phyloP scores from a whole-genome alignment of 257 asterid species.

The Solanum megistacrolobum region DNA sequence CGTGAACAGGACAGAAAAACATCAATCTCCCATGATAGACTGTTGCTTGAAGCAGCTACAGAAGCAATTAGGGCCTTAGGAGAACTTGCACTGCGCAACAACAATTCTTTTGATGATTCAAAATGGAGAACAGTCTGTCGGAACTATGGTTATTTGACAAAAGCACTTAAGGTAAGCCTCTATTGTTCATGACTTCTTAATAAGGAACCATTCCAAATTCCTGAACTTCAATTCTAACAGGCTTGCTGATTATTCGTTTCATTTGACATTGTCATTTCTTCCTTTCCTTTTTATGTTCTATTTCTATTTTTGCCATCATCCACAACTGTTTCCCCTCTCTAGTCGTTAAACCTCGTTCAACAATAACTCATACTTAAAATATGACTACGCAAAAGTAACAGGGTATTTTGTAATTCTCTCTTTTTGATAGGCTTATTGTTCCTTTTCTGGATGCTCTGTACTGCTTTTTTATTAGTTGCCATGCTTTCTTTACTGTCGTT shows the following conservation, averaged over 20 bases:
- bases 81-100: constrained; percentile 23
- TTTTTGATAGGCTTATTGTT: neutral
- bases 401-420: neutral
- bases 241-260: neutral
- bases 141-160: constrained; percentile 48
- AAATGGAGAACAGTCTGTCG: constrained; percentile 36
- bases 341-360: neutral
- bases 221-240: neutral
- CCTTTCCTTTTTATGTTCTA: neutral
- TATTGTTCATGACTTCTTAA: neutral
- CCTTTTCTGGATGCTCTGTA: neutral
- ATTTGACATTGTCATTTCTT: neutral
- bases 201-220: neutral
- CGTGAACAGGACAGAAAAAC: constrained; percentile 41
- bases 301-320: neutral
- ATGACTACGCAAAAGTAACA: neutral
- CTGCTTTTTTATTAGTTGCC: neutral
- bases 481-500: neutral
- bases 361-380: neutral
- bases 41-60: constrained; percentile 60
- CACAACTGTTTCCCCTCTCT: neutral
- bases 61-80: constrained; percentile 45
- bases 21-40: constrained; percentile 58
- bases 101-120: constrained; percentile 4
- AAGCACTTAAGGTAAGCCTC: constrained; percentile 54